Evolutionary conservation across 139 green algal species (phyloP).

Genomic region (Asterochloris sp.): DNA sequence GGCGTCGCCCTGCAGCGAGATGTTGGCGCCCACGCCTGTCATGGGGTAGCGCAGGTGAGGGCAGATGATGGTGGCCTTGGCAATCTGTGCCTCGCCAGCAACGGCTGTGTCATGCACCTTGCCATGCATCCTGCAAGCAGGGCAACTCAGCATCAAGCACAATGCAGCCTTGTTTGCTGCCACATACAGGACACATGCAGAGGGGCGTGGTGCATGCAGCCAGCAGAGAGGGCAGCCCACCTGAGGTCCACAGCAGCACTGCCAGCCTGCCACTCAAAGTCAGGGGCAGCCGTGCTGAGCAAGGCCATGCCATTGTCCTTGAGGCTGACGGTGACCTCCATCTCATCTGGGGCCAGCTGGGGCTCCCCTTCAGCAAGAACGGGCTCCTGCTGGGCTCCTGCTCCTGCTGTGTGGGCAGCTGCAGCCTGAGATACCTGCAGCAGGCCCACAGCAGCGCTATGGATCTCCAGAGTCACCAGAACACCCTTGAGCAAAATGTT

Average conservation of each 20-base stretch:
- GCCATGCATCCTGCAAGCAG: conserved; percentile 26
- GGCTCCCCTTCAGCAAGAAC: not conserved
- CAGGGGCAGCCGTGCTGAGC: conserved; percentile 62
- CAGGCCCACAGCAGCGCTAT: too few relatives aligned
- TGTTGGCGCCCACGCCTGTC: conserved; percentile 40
- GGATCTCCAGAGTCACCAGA: too few relatives aligned
- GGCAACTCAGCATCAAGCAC: not conserved
- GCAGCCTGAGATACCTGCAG: too few relatives aligned
- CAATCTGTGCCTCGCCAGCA: conserved; percentile 39
- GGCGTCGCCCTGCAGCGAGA: conserved; percentile 41
- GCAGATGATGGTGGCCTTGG: conserved; percentile 45
- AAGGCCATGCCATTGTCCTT: conserved; percentile 82
- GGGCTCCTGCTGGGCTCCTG: not conserved
- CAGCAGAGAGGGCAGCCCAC: not conserved
- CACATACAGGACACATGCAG: not conserved
- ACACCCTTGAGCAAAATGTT: too few relatives aligned
- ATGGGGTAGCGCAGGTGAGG: conserved; percentile 55
- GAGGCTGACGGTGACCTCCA: conserved; percentile 40
- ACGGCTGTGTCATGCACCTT: conserved; percentile 31
- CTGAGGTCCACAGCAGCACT: conserved; percentile 60
- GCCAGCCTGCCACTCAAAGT: conserved; percentile 69
- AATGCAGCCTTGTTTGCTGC: not conserved
- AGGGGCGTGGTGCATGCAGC: not conserved
- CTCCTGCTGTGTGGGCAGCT: not conserved
- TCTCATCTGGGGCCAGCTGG: not conserved